Conservation (phyloP, 345 rosid species). For the Aethionema arabicum region DNA sequence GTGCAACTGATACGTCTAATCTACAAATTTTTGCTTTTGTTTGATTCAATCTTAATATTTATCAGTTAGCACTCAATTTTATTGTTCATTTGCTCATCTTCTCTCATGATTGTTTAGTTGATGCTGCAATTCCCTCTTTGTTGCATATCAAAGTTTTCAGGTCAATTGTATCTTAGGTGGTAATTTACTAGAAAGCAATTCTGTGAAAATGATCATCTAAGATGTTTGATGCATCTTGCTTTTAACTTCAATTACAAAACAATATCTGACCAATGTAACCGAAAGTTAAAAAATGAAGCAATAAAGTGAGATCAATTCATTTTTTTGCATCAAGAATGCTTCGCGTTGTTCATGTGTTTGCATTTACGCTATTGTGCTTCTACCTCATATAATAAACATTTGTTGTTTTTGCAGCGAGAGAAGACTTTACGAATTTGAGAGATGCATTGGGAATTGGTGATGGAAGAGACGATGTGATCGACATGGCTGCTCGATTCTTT, state of each 20-base stretch:
- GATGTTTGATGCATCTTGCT: neutral
- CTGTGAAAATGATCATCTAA: neutral
- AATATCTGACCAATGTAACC: neutral
- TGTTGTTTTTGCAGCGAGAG: conserved; percentile 48
- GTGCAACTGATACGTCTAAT: conserved; percentile 1
- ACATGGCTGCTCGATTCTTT: conserved; percentile 56
- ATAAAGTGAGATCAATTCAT: neutral
- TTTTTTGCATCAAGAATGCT: neutral
- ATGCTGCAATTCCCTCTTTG: neutral
- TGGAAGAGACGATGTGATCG: conserved; percentile 52
- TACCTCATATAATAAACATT: neutral
- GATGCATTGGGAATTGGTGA: conserved; percentile 63
- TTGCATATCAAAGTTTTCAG: conserved; percentile 8
- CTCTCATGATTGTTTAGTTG: neutral
- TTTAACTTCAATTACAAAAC: neutral
- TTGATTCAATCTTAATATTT: neutral
- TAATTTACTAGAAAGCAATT: neutral
- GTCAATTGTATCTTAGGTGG: neutral
- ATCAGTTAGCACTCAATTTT: neutral
- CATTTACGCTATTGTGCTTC: neutral
- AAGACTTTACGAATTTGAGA: conserved; percentile 54
- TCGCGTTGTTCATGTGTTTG: conserved; percentile 2
- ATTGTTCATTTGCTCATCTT: neutral
- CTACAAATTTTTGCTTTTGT: conserved; percentile 1
- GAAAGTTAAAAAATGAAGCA: neutral